Evolutionary conservation across 495 filamentous ascomycete species (phyloP).

Genomic region (Clavariopsis aquatica): DNA sequence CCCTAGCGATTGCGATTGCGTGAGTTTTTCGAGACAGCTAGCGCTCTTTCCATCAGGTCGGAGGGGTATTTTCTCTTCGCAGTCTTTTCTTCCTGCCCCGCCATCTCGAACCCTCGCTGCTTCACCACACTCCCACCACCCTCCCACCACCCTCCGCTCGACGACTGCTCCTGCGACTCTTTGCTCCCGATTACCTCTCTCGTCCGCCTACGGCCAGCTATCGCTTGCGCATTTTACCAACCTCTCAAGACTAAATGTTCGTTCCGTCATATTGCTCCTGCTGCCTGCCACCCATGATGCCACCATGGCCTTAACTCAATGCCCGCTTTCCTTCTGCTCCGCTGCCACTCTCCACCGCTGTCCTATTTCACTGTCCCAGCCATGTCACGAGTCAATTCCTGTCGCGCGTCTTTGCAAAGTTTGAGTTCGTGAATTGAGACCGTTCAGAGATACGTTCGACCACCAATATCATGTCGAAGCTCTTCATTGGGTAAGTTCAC

Average conservation of each 20-base stretch:
- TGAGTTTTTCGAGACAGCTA: constrained; percentile 31
- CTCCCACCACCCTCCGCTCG: constrained; percentile 1
- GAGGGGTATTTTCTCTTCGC: constrained; percentile 25
- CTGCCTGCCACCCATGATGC: constrained; percentile 20
- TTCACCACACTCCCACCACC: neutral
- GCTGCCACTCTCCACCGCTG: constrained; percentile 8
- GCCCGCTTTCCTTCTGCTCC: constrained; percentile 13
- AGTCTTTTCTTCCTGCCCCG: constrained; percentile 34
- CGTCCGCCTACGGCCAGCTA: neutral
- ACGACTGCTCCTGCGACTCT: neutral
- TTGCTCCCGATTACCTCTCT: neutral
- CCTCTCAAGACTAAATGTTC: constrained; percentile 35
- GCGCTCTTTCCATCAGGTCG: constrained; percentile 29
- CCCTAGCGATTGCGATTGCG: constrained; percentile 20
- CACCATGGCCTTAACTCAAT: constrained; percentile 31
- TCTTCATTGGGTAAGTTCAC: constrained; percentile 80
- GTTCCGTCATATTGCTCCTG: constrained; percentile 34
- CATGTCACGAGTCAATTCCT: constrained; percentile 39
- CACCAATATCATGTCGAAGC: constrained; percentile 70
- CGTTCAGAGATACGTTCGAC: constrained; percentile 33
- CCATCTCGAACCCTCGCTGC: constrained; percentile 21
- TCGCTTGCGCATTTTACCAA: constrained; percentile 10
- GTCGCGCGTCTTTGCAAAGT: constrained; percentile 13
- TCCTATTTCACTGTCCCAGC: constrained; percentile 25
- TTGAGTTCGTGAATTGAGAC: constrained; percentile 41